Evolutionary conservation across 176 grass and related monocot species (phyloP), one percentile per base, ranked within the genome.

Genomic region (Paspalum vaginatum): DNA sequence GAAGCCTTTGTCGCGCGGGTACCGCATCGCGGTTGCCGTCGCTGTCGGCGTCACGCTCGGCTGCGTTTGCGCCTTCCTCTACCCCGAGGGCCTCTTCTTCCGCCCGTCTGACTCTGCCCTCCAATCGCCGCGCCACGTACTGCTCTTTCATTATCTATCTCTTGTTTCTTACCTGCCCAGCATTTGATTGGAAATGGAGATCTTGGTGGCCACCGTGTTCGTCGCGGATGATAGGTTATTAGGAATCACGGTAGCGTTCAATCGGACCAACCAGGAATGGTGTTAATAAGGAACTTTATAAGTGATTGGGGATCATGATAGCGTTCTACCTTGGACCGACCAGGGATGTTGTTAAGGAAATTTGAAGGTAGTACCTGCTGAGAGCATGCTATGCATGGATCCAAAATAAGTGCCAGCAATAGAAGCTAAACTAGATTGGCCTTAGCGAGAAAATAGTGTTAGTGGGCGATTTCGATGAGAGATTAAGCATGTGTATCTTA

Each of bases 21-120:
- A 47, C 8, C 47, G 25, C 14, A 72, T 72, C 69, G 69, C 69
- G 8, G 69, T 38, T 25, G 69, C 48, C 8, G 48, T 72, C 48
- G 47, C 48, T 38, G 25, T 72, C 69, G 69, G 69, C 69, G 8
- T 72, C 69, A 47, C 16, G 49, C 69, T 72, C 15, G 69, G 69
- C 48, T 72, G 69, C 48, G 26, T 72, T 16, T 72, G 24, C 69
- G 69, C 69, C 48, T 52, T 72, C 69, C 69, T 72, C 26, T 72
- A 72, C 48, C 69, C 69, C 47, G 25, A 52, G 8, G 26, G 26
- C 48, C 69, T 72, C 47, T 63, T 63, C 27, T 53, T 53, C 69
- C 69, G 69, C 48, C 25, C 25, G 8, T 72, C 69, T 11, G 68
- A 15, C 4, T 72, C 68, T 52, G 69, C 69, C 16, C 47, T 72